Conservation (phyloP, 306 rosid genomes). For the Corylus heterophylla region DNA sequence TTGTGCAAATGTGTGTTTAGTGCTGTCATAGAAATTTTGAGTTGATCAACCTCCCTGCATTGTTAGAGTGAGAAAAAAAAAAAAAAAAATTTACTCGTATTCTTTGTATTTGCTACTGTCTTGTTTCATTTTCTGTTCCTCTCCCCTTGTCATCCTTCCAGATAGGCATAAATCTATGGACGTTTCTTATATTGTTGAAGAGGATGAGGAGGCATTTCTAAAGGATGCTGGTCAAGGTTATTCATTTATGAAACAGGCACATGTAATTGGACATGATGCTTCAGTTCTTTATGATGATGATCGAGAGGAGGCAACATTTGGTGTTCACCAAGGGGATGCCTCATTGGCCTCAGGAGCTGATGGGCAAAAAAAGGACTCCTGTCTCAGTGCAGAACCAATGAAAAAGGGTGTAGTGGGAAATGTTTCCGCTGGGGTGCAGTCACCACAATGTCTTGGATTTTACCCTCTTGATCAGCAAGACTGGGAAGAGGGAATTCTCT, state of each 20-base stretch:
- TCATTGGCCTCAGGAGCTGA: slow-evolving; percentile 37
- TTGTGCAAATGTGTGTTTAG: background rate
- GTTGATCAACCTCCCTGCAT: background rate
- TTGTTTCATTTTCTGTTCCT: slow-evolving; percentile 23
- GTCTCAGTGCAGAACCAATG: slow-evolving; percentile 68
- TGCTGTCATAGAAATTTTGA: background rate
- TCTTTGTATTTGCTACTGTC: slow-evolving; percentile 22
- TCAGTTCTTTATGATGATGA: slow-evolving; percentile 50
- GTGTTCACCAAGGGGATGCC: slow-evolving; percentile 49
- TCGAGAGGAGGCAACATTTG: slow-evolving; percentile 50
- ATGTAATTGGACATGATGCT: slow-evolving; percentile 33
- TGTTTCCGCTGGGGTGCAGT: slow-evolving; percentile 38
- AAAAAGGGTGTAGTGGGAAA: slow-evolving; percentile 42
- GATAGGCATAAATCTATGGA: slow-evolving; percentile 63
- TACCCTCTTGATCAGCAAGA: slow-evolving; percentile 88
- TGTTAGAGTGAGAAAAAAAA: background rate
- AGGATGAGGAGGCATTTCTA: slow-evolving; percentile 87
- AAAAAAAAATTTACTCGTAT: background rate
- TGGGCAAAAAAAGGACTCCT: slow-evolving; percentile 44
- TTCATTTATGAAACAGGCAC: slow-evolving; percentile 45
- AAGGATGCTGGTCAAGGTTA: slow-evolving; percentile 51
- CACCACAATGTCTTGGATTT: slow-evolving; percentile 42
- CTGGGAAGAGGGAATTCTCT: slow-evolving; percentile 84
- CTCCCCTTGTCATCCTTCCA: slow-evolving; percentile 35
- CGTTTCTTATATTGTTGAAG: slow-evolving; percentile 73